Base-by-base conservation (phyloP, 768 basidiomycete genomes). In the Chalciporus pseudorubinellus region DNA sequence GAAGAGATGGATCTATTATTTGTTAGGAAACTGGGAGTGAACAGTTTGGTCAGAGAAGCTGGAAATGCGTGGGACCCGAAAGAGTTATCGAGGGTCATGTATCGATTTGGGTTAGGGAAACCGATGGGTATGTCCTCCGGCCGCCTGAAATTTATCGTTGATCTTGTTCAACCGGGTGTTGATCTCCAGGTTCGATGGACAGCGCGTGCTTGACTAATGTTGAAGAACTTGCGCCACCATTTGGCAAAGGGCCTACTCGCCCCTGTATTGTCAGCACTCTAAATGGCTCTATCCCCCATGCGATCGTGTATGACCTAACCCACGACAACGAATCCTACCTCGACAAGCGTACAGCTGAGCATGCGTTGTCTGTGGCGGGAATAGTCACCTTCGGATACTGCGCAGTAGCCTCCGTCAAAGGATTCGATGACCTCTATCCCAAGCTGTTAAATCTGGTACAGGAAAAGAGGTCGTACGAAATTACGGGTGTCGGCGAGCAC, bases 391-490 rank as follows among this genome's bases (percentile, higher is more conserved):
- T 98, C 72, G 88, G 89, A 31, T 84, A 82, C 60, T 89, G 83
- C 20, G 97, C 89, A 4, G 81, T 91, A 50, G 97, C 94, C 2
- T 94, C 91, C 14, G 93, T 94, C 59, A 97, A 98, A 69, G 97
- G 95, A 18, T 97, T 95, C 64, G 97, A 99, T 61, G 97, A 99
- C 59, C 70, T 99, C 19, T 98, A 98, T 65, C 95, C 95, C 3
- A 95, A 93, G 66, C 70, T 95, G n/a, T 70, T 99, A 31, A 82
- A 97, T 65, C 75, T 99, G 44, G 97, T 98, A 10, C 75, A 73
- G 13, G 97, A 99, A 67, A 85, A 81, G 62, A 77, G 93, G 55
- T 67, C 69, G 56, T 99, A 99, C 62, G 85, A 90, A 57, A 59
- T 89, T 13, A 83, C 82, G 0, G 78, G 77, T 2, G 67, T 84